phyloP scores from a whole-genome alignment of 2,329 filamentous ascomycete genomes.

The Paecilomyces formosus region DNA sequence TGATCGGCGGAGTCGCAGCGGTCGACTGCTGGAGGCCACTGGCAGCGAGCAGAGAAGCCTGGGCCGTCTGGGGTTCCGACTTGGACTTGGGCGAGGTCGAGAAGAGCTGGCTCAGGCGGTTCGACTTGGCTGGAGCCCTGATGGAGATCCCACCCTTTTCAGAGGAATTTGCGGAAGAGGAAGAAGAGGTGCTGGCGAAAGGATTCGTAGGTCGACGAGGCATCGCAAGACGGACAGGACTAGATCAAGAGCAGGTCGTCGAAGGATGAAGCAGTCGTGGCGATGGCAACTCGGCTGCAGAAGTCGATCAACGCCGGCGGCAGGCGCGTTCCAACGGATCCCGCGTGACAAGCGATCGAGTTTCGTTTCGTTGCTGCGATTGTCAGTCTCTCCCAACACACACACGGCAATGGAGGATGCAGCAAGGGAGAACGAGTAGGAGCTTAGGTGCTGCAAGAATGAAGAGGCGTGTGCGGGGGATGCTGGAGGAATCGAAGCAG shows the following conservation, averaged over 20 bases:
- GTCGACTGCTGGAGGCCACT: slow-evolving; percentile 43
- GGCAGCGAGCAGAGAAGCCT: slow-evolving; percentile 59
- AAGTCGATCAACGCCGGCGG: background rate
- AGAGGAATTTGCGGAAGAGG: slow-evolving; percentile 33
- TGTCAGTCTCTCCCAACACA: background rate
- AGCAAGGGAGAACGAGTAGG: background rate
- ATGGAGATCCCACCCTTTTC: slow-evolving; percentile 48
- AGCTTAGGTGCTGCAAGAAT: background rate
- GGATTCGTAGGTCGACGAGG: slow-evolving; percentile 56
- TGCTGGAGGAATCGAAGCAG: background rate
- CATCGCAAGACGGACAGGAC: slow-evolving; percentile 40
- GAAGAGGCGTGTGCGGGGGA: background rate
- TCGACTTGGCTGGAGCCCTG: slow-evolving; percentile 55
- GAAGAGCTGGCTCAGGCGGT: slow-evolving; percentile 75
- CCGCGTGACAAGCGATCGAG: background rate
- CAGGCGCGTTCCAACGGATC: background rate
- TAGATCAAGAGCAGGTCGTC: background rate
- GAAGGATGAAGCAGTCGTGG: slow-evolving; percentile 17
- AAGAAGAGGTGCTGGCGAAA: slow-evolving; percentile 47
- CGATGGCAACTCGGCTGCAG: background rate
- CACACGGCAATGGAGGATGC: background rate
- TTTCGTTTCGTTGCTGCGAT: background rate
- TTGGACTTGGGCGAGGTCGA: slow-evolving; percentile 71
- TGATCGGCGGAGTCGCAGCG: slow-evolving; percentile 55
- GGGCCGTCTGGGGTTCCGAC: slow-evolving; percentile 45